A percentile compares a stretch with the other conserved stretches of the same genome.
Conservation (phyloP, 768 basidiomycete species). For the Antrodiella citrinella region DNA sequence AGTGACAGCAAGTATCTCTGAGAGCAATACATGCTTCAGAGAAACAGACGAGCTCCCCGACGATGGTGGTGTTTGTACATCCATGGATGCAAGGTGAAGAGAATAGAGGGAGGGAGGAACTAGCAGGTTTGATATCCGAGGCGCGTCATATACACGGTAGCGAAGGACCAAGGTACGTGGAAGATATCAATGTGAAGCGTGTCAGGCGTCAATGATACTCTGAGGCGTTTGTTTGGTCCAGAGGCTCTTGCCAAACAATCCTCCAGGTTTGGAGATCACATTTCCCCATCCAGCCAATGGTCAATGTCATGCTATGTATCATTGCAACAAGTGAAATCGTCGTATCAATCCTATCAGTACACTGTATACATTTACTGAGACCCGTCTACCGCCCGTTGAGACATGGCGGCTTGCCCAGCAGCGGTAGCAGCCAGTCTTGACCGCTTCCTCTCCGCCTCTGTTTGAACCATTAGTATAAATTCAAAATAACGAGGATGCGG, state of each 20-base stretch:
- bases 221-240: conserved; percentile 18
- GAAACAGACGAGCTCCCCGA: too few relatives aligned
- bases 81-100: too few relatives aligned
- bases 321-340: not conserved
- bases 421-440: conserved; percentile 86
- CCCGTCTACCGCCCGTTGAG: conserved; percentile 40
- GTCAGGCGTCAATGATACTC: too few relatives aligned
- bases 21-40: conserved; percentile 73
- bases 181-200: too few relatives aligned
- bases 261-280: not conserved
- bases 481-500: not conserved
- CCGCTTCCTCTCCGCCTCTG: conserved; percentile 94
- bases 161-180: too few relatives aligned
- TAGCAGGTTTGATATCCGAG: not conserved
- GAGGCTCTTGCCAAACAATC: conserved; percentile 21
- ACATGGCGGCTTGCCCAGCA: conserved; percentile 85
- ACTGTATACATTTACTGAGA: too few relatives aligned
- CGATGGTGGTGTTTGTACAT: too few relatives aligned
- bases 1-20: conserved; percentile 88
- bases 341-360: too few relatives aligned
- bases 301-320: not conserved
- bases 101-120: too few relatives aligned
- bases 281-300: not conserved
- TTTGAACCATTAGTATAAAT: conserved; percentile 1
- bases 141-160: conserved; percentile 6